These are phyloP conservation scores for Elymus sibiricus DNA, from an alignment of 176 grass and related monocot genomes.

Conservation along the genomic window DNA sequence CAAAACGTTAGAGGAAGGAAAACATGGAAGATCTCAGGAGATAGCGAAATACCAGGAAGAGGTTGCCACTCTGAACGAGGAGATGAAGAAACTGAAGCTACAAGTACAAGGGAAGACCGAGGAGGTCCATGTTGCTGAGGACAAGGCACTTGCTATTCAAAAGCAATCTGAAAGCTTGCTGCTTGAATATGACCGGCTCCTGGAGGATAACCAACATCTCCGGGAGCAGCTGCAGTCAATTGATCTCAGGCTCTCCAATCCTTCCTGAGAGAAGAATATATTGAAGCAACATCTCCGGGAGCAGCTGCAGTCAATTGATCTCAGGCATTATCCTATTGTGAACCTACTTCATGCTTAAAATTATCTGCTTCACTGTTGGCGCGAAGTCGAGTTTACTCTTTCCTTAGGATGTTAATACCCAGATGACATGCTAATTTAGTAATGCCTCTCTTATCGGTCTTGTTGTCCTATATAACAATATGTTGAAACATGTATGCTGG, in stretches of 20 bases:
- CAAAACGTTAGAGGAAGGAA: conserved; percentile 64
- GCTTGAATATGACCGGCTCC: conserved; percentile 73
- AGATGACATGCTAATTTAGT: conserved; percentile 4
- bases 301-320: too few relatives aligned
- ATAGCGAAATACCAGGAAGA: conserved; percentile 40
- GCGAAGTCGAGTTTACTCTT: conserved; percentile 1
- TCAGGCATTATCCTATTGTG: neutral
- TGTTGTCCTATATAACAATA: neutral
- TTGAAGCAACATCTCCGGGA: too few relatives aligned
- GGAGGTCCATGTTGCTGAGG: conserved; percentile 51
- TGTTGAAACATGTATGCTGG: conserved; percentile 8
- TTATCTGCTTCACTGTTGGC: neutral
- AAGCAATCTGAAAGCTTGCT: conserved; percentile 82
- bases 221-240: conserved; percentile 62
- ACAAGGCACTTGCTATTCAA: conserved; percentile 43
- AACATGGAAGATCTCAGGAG: conserved; percentile 44
- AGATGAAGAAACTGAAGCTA: conserved; percentile 67
- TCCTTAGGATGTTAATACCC: conserved; percentile 1
- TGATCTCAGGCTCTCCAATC: conserved; percentile 45
- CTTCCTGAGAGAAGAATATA: conserved; percentile 52
- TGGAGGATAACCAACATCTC: conserved; percentile 85
- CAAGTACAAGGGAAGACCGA: conserved; percentile 52
- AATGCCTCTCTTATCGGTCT: neutral
- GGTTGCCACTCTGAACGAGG: conserved; percentile 48
- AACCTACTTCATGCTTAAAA: conserved; percentile 11